A percentile compares a stretch with the other conserved stretches of the same genome.
Conservation (phyloP, 1,139 yeast species). For the Taphrina deformans region DNA sequence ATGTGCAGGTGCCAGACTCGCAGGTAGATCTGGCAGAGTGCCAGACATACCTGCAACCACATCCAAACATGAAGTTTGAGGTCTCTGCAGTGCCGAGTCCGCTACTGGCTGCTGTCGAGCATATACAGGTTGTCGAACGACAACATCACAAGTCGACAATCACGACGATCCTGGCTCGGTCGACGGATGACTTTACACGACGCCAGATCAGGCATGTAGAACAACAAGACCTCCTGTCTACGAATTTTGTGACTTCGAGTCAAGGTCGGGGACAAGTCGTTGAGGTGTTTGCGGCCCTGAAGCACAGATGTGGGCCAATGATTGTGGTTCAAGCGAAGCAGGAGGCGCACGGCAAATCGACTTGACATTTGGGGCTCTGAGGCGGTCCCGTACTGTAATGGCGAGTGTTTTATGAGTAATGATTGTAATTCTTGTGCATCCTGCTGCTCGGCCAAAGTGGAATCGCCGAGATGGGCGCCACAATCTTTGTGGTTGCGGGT, state of each 20-base stretch:
- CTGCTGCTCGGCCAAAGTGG: too few relatives aligned
- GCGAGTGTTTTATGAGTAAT: not conserved
- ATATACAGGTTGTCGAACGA: not conserved
- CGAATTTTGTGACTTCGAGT: not conserved
- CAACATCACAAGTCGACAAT: slow-evolving; percentile 4
- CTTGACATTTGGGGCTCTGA: too few relatives aligned
- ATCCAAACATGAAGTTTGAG: not conserved
- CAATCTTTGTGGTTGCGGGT: not conserved
- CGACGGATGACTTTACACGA: not conserved
- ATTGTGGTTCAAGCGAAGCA: slow-evolving; percentile 14
- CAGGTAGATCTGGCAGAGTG: slow-evolving; percentile 11
- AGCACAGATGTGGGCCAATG: slow-evolving; percentile 8
- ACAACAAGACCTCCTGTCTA: not conserved
- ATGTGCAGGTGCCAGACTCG: not conserved
- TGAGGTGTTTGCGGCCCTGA: slow-evolving; percentile 22
- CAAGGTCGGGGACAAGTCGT: slow-evolving; percentile 13
- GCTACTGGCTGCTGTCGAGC: slow-evolving; percentile 4
- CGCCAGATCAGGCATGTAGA: not conserved
- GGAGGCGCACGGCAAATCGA: not conserved
- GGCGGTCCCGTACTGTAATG: not conserved
- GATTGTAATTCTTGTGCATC: not conserved
- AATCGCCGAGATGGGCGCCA: too few relatives aligned
- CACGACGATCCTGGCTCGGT: not conserved
- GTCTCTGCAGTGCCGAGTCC: not conserved
- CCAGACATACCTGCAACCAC: not conserved